These are phyloP conservation scores for Boletus semigastroideus DNA, from an alignment of 1,284 basidiomycete species.

Conservation along the genomic window DNA sequence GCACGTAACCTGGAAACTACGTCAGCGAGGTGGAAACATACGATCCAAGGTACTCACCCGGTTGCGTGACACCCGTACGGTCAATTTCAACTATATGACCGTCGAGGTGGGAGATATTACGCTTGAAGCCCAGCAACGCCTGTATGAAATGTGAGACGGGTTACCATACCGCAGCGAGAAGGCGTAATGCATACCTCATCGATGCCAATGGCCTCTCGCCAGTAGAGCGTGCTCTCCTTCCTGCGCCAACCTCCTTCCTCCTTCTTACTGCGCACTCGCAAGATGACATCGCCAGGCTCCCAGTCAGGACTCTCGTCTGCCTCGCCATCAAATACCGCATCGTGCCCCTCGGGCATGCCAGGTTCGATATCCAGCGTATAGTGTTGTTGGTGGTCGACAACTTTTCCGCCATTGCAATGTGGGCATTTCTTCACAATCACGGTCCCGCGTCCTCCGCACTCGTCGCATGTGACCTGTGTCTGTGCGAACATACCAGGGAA, in stretches of 20 bases:
- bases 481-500: conserved; percentile 94
- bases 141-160: conserved; percentile 29
- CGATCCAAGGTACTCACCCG: conserved; percentile 52
- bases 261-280: conserved; percentile 76
- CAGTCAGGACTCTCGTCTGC: conserved; percentile 92
- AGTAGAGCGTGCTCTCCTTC: conserved; percentile 87
- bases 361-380: conserved; percentile 81
- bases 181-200: conserved; percentile 70
- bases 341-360: conserved; percentile 89
- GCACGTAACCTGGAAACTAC: conserved; percentile 62
- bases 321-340: conserved; percentile 90
- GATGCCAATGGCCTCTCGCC: conserved; percentile 85
- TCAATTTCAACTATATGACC: conserved; percentile 76
- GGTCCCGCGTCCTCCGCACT: conserved; percentile 82
- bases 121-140: conserved; percentile 81
- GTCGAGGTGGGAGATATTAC: conserved; percentile 88
- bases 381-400: conserved; percentile 80
- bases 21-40: neutral
- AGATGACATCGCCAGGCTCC: conserved; percentile 88
- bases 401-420: conserved; percentile 80
- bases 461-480: conserved; percentile 73
- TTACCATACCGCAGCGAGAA: neutral
- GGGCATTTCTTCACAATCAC: conserved; percentile 76
- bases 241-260: conserved; percentile 79
- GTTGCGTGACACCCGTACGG: conserved; percentile 84